Evolutionary conservation across 2,329 filamentous ascomycete genomes (phyloP), one percentile per base, ranked within the genome.

Genomic region (Juglanconis oblonga): DNA sequence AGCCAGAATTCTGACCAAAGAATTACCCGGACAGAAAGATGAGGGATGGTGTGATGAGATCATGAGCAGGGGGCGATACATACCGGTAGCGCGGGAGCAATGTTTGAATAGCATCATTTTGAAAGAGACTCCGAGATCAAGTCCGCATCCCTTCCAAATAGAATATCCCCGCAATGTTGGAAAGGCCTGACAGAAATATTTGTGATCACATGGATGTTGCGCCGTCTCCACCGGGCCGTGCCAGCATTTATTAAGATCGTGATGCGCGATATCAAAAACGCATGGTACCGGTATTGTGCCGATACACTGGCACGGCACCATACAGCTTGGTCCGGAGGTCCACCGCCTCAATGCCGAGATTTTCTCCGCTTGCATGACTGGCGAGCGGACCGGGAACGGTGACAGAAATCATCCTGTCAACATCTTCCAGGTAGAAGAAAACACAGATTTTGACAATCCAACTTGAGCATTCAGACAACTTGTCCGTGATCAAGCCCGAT

Each of bases 361-460:
- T 60, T 60, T 62, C 61, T 60, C 61, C 61, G 58, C 51, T 5
- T 24, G n/a, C n/a, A 47, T 17, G 44, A 24, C 44, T 47, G 44
- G 14, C 13, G 5, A 4, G 4, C n/a, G 44, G n/a, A n/a, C 56
- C 14, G 55, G 7, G 6, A 8, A 35, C 14, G 31, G 55, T 24
- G 32, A 32, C 49, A 33, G 47, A 42, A 17, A 33, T 29, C 14
- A 14, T 56, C 35, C 5, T n/a, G 14, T 31, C 47, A 33, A 56
- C 36, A 47, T 13, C 17, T 44, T 44, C 32, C 56, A 38, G 10
- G n/a, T 13, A 52, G 47, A 10, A 40, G 10, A n/a, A 17, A 24
- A 5, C 24, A 35, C 13, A 31, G 31, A 32, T 9, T 24, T 14
- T 13, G 38, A 13, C 32, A 52, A 17, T 24, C 17, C 8, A 8